phyloP scores from a whole-genome alignment of 768 basidiomycete species.

The Hebeloma cylindrosporum region DNA sequence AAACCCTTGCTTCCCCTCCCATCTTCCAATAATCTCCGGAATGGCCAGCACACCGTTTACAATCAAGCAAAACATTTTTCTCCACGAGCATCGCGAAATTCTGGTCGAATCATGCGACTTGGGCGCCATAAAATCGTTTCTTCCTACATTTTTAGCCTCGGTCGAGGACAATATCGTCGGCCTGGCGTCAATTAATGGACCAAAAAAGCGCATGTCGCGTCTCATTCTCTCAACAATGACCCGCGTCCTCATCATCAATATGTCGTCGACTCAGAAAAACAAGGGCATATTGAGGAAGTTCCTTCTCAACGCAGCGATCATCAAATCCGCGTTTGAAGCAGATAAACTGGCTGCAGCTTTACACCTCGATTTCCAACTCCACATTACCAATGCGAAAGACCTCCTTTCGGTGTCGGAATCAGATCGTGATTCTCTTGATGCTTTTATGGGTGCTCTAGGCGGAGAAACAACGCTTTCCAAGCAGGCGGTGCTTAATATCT shows the following conservation, averaged over 20 bases:
- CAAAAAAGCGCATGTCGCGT: constrained; percentile 31
- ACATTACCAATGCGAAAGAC: constrained; percentile 39
- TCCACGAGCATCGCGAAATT: constrained; percentile 22
- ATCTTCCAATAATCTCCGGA: too few species aligned
- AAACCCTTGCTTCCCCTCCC: not conserved
- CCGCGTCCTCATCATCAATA: constrained; percentile 33
- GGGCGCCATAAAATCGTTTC: constrained; percentile 19
- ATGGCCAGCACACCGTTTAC: constrained; percentile 13
- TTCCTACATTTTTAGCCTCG: constrained; percentile 29
- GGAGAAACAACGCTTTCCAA: constrained; percentile 31
- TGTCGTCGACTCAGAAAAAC: constrained; percentile 12
- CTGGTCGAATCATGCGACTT: constrained; percentile 28
- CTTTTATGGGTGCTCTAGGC: constrained; percentile 38
- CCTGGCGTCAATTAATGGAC: constrained; percentile 42
- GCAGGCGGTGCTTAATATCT: constrained; percentile 27
- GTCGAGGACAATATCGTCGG: constrained; percentile 32
- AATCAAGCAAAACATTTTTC: constrained; percentile 37
- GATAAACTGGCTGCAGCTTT: constrained; percentile 43
- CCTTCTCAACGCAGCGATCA: constrained; percentile 25
- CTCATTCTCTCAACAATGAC: constrained; percentile 42
- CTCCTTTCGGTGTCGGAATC: constrained; percentile 33
- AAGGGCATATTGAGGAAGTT: constrained; percentile 19
- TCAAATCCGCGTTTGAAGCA: constrained; percentile 46
- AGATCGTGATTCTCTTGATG: constrained; percentile 32
- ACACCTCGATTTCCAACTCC: constrained; percentile 36